A percentile compares a stretch with the other conserved stretches of the same genome.
Evolutionary conservation across 2,329 filamentous ascomycete species (phyloP).

Genomic region (Trichoderma sp.): DNA sequence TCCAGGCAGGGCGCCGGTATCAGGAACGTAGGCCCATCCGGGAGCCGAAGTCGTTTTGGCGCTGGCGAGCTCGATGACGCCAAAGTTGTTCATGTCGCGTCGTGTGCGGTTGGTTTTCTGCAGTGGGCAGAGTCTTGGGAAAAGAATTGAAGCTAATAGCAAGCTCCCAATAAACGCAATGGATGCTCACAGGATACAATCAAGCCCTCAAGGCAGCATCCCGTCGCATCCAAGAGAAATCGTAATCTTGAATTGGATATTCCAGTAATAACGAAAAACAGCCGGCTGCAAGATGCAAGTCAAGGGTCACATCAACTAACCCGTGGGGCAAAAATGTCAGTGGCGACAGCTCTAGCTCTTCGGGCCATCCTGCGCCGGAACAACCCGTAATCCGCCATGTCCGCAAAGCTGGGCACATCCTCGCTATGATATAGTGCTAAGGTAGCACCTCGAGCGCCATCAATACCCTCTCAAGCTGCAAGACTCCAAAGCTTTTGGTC

Average conservation of each 20-base stretch:
- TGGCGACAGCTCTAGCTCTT: conserved; percentile 8
- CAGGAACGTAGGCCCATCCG: conserved; percentile 90
- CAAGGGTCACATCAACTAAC: neutral
- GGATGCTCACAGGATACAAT: neutral
- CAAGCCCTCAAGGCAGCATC: neutral
- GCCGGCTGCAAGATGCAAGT: neutral
- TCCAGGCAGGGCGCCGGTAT: conserved; percentile 57
- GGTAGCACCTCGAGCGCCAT: neutral
- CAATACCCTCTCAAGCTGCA: neutral
- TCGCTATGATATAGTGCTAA: neutral
- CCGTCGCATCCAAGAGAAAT: neutral
- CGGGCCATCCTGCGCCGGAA: conserved; percentile 20
- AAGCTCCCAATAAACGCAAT: neutral
- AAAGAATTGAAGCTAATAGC: neutral
- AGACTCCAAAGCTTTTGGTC: neutral
- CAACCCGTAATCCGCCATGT: conserved; percentile 20
- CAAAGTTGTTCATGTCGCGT: conserved; percentile 59
- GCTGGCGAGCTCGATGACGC: conserved; percentile 79
- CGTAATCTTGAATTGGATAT: neutral
- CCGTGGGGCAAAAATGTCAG: neutral
- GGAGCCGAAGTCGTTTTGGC: conserved; percentile 68
- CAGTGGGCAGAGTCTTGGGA: neutral
- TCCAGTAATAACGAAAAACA: neutral
- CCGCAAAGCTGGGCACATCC: conserved; percentile 4
- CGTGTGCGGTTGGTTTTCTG: neutral